Evolutionary conservation across 352 stramenopile species (phyloP), one percentile per base, ranked within the genome.

Genomic region (Phytophthora constricta): DNA sequence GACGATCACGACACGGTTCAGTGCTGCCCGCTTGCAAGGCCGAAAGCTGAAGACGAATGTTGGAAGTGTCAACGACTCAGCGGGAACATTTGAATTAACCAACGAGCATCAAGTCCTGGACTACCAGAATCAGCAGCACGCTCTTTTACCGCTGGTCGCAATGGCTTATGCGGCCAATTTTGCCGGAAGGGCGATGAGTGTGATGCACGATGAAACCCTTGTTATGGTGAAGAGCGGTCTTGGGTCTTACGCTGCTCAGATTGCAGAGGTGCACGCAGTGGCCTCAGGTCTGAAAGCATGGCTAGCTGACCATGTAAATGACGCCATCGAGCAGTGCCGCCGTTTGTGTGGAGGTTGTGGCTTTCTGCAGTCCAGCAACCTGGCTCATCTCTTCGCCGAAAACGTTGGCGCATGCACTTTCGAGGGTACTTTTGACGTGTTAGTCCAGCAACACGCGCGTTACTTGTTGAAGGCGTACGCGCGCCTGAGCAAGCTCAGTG

Each of bases 401-500:
- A 69, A 74, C 19, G 72, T 89, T 2, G 76, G 77, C 11, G 62
- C 75, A 5, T 65, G 51, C 41, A 89, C 80, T 3, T 86, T 74
- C 45, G 80, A 87, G 74, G 80, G 77, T 31, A 89, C 77, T 25
- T 80, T 86, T 50, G 78, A 89, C 47, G 78, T 89, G 54, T 58
- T 89, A 8, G 78, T 85, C 26, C 68, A 86, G 60, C 80, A 89
- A 37, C 77, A 86, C 51, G 68, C 72, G 19, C 71, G 72, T 0
- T 84, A 82, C 51, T 63, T 89, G 5, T 43, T 81, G 53, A 88
- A 84, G 61, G 67, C 63, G 7, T 33, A 39, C 20, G 22, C 31
- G 45, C 53, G 42, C 16, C 11, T 65, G 52, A 72, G 23, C 25
- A 45, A 41, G 16, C 28, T 20, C 52, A 45, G 56, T 68, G 19